phyloP scores from a whole-genome alignment of 208 protist genomes.

The Acanthamoeba lugdunensis region DNA sequence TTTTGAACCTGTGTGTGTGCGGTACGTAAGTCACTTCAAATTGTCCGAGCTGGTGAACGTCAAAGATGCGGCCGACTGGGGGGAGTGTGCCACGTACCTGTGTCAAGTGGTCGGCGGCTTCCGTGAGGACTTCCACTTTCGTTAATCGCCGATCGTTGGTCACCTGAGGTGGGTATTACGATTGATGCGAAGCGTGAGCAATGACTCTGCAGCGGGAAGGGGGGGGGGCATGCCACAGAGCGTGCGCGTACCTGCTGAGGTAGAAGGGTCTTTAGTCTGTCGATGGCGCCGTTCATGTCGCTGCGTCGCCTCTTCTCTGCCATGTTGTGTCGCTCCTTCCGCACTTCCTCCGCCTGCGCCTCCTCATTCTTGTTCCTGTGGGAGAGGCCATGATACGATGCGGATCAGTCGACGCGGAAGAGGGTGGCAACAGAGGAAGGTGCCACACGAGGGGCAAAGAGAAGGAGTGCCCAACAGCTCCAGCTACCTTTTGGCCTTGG shows the following conservation, averaged over 20 bases:
- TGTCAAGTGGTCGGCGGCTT: slow-evolving; percentile 61
- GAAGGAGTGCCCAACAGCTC: neutral
- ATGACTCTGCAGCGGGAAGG: neutral
- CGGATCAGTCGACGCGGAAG: neutral
- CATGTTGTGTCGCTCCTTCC: slow-evolving; percentile 71
- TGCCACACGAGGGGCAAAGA: neutral
- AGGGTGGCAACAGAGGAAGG: neutral
- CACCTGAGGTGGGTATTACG: neutral
- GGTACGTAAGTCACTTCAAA: too few species aligned
- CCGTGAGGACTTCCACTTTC: slow-evolving; percentile 57
- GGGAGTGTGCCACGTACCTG: neutral
- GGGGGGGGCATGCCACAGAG: neutral
- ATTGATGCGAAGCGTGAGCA: too few species aligned
- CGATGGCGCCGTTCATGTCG: slow-evolving; percentile 67
- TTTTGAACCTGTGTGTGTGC: slow-evolving; percentile 32
- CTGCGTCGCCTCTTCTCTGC: slow-evolving; percentile 60
- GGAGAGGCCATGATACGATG: neutral
- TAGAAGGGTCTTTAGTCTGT: slow-evolving; percentile 43
- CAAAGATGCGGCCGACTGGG: too few species aligned
- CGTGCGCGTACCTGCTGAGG: slow-evolving; percentile 39
- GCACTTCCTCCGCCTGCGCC: slow-evolving; percentile 50
- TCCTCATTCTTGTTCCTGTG: slow-evolving; percentile 46
- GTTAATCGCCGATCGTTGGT: slow-evolving; percentile 70
- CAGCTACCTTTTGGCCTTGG: neutral
- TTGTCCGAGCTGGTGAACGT: too few species aligned